A percentile compares a stretch with the other conserved stretches of the same genome.
phyloP scores from a whole-genome alignment of 257 asterid genomes.

The Salvia rosmarinus region DNA sequence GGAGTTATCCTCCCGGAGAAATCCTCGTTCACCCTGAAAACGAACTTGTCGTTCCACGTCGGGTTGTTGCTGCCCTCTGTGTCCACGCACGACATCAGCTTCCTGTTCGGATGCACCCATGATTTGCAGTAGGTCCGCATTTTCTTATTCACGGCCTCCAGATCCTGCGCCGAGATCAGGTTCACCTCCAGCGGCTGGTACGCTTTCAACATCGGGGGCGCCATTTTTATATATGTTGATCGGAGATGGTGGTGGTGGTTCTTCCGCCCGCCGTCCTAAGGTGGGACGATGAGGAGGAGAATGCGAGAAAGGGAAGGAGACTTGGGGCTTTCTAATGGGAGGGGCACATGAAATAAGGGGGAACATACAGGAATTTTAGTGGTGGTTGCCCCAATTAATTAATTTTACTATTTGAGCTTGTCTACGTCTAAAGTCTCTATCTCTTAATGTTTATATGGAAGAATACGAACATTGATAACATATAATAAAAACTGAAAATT shows the following conservation, averaged over 20 bases:
- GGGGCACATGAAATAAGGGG: slow-evolving; percentile 42
- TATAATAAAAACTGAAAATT: too few relatives aligned
- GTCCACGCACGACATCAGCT: slow-evolving; percentile 62
- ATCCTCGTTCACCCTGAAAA: slow-evolving; percentile 78
- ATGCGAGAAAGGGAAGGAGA: background rate
- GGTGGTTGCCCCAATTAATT: background rate
- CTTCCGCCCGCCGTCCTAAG: slow-evolving; percentile 49
- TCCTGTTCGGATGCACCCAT: slow-evolving; percentile 69
- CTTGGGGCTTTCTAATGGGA: slow-evolving; percentile 13
- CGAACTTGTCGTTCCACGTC: slow-evolving; percentile 92
- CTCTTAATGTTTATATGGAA: too few relatives aligned
- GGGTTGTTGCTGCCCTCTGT: slow-evolving; percentile 64
- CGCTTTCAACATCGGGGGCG: slow-evolving; percentile 45
- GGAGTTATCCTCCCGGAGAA: slow-evolving; percentile 64
- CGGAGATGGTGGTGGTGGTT: background rate
- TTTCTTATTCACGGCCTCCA: slow-evolving; percentile 63
- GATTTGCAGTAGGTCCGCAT: slow-evolving; percentile 81
- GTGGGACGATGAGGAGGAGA: slow-evolving; percentile 59
- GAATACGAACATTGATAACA: too few relatives aligned
- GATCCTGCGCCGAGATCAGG: slow-evolving; percentile 79
- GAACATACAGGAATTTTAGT: slow-evolving; percentile 8
- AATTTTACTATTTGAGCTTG: background rate
- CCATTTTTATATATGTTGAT: slow-evolving; percentile 37
- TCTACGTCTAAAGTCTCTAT: background rate
- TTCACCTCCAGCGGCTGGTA: slow-evolving; percentile 87